Conservation (phyloP, 208 protist species). For the Leishmania tropica region DNA sequence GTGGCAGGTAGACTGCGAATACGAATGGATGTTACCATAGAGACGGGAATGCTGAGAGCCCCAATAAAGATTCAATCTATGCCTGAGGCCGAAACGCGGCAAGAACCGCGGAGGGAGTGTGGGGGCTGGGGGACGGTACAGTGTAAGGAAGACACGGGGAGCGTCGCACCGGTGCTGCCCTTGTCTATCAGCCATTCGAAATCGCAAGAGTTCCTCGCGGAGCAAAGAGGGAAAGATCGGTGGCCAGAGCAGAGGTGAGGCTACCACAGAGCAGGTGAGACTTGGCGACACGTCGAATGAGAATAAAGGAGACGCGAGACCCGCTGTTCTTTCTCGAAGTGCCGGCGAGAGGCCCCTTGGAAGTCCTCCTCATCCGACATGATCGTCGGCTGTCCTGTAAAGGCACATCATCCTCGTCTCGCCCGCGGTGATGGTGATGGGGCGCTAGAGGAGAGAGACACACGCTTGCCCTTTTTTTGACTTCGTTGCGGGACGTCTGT, state of each 20-base stretch:
- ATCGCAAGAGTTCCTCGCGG: background rate
- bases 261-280: background rate
- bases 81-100: background rate
- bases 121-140: background rate
- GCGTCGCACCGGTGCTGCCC: background rate
- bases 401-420: background rate
- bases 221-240: background rate
- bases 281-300: background rate
- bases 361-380: background rate
- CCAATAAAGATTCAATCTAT: background rate
- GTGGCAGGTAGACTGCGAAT: constrained; percentile 42
- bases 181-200: background rate
- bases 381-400: background rate
- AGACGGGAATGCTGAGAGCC: constrained; percentile 4
- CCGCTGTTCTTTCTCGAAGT: background rate
- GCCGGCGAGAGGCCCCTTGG: background rate
- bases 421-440: background rate
- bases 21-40: constrained; percentile 54
- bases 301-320: background rate
- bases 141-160: background rate
- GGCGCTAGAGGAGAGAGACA: background rate
- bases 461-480: background rate
- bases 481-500: background rate
- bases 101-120: background rate
- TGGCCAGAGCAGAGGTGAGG: background rate